These are phyloP conservation scores for Trichoderma sp. DNA, from an alignment of 2,329 filamentous ascomycete species.

Conservation along the genomic window DNA sequence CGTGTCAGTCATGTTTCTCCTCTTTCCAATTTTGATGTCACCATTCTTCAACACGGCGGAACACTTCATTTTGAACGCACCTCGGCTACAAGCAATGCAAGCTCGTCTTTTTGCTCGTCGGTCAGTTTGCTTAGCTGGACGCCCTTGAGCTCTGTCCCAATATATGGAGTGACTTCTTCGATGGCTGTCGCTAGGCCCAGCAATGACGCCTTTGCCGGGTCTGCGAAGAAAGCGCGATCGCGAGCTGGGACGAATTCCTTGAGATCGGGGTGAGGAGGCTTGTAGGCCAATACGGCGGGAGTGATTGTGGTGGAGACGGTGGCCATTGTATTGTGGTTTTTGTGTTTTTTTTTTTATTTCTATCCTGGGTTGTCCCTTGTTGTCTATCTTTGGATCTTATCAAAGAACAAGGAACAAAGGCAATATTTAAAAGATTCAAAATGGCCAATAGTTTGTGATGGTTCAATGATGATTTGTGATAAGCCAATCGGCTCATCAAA, in stretches of 20 bases:
- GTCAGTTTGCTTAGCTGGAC: conserved; percentile 40
- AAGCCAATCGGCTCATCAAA: not conserved
- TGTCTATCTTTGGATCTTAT: not conserved
- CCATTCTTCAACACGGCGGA: not conserved
- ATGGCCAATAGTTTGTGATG: not conserved
- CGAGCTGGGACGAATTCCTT: conserved; percentile 16
- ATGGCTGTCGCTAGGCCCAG: not conserved
- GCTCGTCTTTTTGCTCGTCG: conserved; percentile 40
- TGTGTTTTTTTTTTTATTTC: not conserved
- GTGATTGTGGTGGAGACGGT: conserved; percentile 10
- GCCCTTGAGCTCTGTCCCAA: conserved; percentile 42
- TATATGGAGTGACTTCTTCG: conserved; percentile 24
- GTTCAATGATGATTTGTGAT: not conserved
- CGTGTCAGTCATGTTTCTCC: not conserved
- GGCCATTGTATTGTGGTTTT: conserved; percentile 4
- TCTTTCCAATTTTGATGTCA: not conserved
- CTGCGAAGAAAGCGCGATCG: conserved; percentile 18
- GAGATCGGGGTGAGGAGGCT: conserved; percentile 14
- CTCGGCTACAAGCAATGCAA: conserved; percentile 41
- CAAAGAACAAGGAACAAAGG: not conserved
- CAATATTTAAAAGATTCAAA: not conserved
- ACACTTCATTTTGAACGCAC: not conserved
- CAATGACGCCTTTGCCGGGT: conserved; percentile 14
- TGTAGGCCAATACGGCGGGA: conserved; percentile 16
- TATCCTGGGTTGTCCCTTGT: not conserved